Base-by-base conservation (phyloP, 1,284 basidiomycete species). In the Exobasidium rhododendri region DNA sequence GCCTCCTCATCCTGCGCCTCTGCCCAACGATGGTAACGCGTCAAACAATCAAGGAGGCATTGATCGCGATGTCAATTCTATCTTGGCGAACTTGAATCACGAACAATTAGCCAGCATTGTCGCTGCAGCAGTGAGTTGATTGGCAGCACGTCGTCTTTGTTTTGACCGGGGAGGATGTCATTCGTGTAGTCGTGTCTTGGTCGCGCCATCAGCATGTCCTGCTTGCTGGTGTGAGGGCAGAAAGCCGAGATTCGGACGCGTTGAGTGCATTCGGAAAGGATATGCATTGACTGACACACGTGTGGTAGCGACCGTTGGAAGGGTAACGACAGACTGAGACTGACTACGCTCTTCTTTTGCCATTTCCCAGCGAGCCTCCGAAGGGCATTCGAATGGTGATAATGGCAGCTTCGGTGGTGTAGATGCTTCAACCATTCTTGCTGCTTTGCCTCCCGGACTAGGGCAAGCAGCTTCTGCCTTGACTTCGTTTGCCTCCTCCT, bases 21-120 rank as follows among this genome's bases (percentile, higher is more conserved):
- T 10, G 20, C 24, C 24, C 7, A 31, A 55, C 35, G 52, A 50
- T 50, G 20, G n/a, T 4, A 26, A 50, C 4, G 47, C 5, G n/a
- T 5, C 47, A 14, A 26, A 20, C 4, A 28, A 4, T 50, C 47
- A 50, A 50, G 47, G 47, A 24, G 47, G 47, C 13, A 6, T 50
- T 51, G 64, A 64, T 20, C 60, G 63, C 43, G 73, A 73, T 47
- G 71, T 75, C 3, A 68, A 69, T 64, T 72, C 67, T 35, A 74
- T 75, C 53, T 65, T 75, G 4, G 71, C 71, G 1, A 70, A 66
- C 0, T 58, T 75, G 32, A 74, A 71, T 56, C 73, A 71, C 52
- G 73, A 75, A 51, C 73, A 77, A 59, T 65, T 77, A 5, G 74
- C 68, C 0, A 73, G 68, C 29, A 77, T 77, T 59, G 69, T 77